Evolutionary conservation across 139 green algal genomes (phyloP), one percentile per base, ranked within the genome.

Genomic region (Chlamydomonas sphaeroides): DNA sequence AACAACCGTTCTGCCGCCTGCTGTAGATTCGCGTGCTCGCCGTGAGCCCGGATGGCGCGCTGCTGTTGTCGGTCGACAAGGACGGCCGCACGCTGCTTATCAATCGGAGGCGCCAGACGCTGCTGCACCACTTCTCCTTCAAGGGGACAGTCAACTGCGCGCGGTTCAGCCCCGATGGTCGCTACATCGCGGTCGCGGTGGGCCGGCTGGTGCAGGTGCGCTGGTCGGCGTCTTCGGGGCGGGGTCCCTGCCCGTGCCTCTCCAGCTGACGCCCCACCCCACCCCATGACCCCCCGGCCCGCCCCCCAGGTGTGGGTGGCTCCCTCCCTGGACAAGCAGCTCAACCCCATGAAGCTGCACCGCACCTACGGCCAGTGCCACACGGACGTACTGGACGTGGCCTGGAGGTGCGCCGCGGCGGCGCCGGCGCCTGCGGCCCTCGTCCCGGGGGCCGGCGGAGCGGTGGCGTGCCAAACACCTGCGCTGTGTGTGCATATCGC

Each of bases 91-190:
- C 91, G 30, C 78, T 98, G 67, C 86, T 99, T 35, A 90, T 98
- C 39, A 96, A 96, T 78, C 85, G 91, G 45, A 80, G 77, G 69
- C 89, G 92, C 1, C 78, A 91, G 26, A 91, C 94, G 25, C 87
- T 99, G 78, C 92, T 99, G 71, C 95, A 99, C 88, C 94, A 96
- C 84, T 95, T 99, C 80, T 95, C 87, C 68, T 98, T 99, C 90
- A 98, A 98, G 78, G 88, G 62, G 3, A 78, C 90, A 2, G 95
- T 99, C 20, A 62, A 87, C 0, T 92, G 89, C 17, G 93, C 95
- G 26, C 86, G 89, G 17, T 99, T 98, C 90, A 96, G 90, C 82
- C 96, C 97, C 0, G 92, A 97, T 88, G 97, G 97, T 2, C 72
- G 76, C 18, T 98, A 91, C 82, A 79, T 99, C 20, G 97, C 97